Evolutionary conservation across 2,329 filamentous ascomycete genomes (phyloP).

Genomic region (Gyromitra esculenta): DNA sequence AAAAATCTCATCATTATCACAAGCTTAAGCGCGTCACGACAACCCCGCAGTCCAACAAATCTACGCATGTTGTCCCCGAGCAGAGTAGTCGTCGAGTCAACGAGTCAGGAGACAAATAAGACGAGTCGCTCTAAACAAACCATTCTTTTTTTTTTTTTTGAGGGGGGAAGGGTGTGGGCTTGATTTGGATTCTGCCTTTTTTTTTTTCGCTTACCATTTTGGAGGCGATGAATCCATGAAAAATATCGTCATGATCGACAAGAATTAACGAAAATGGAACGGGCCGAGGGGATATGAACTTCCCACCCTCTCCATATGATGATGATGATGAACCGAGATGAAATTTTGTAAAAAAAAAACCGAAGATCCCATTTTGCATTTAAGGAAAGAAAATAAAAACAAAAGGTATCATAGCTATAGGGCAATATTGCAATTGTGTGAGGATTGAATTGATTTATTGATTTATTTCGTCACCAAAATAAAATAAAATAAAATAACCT

Average conservation of each 20-base stretch:
- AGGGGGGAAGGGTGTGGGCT: too few relatives aligned
- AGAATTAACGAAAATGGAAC: slow-evolving; percentile 27
- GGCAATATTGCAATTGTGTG: too few relatives aligned
- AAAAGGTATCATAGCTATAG: background rate
- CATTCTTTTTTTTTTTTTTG: slow-evolving; percentile 16
- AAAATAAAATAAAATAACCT: background rate
- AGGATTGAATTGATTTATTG: background rate
- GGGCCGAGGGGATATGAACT: slow-evolving; percentile 20
- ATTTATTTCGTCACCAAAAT: slow-evolving; percentile 20
- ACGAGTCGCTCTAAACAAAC: slow-evolving; percentile 19
- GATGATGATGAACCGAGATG: background rate
- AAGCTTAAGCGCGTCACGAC: background rate
- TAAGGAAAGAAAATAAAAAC: slow-evolving; percentile 4
- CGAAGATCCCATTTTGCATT: slow-evolving; percentile 2
- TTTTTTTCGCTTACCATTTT: background rate
- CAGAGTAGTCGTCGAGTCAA: background rate
- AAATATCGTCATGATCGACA: slow-evolving; percentile 39
- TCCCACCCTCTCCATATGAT: background rate
- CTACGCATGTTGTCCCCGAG: background rate
- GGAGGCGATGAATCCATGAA: background rate
- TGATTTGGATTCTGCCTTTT: slow-evolving; percentile 11
- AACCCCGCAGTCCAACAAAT: background rate
- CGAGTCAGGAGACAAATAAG: slow-evolving; percentile 16
- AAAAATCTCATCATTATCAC: slow-evolving; percentile 7
- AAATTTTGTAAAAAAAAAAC: background rate